These are phyloP conservation scores for Leersia perrieri DNA, from an alignment of 176 grass and related monocot species.

Conservation along the genomic window DNA sequence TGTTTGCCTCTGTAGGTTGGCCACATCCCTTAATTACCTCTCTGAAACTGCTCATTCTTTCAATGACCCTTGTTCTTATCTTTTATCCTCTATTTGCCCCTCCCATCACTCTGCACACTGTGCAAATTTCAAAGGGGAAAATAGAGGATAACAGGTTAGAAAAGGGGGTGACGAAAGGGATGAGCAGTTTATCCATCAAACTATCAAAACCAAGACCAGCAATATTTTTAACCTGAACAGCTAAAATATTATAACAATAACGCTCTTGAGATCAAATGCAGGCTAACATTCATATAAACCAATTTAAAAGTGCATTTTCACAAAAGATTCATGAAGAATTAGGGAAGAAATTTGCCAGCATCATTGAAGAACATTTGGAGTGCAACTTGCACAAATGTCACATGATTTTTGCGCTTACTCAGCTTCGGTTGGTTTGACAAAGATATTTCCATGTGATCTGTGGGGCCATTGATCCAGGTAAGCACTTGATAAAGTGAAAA, in stretches of 20 bases:
- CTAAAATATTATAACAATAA: background rate
- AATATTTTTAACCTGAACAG: background rate
- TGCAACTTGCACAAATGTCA: background rate
- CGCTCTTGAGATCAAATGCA: background rate
- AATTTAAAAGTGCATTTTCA: background rate
- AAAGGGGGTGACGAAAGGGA: background rate
- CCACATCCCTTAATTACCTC: background rate
- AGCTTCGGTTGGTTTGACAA: conserved; percentile 6
- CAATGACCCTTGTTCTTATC: background rate
- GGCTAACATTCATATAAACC: background rate
- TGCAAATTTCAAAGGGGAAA: background rate
- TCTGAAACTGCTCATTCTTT: background rate
- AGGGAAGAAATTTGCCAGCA: background rate
- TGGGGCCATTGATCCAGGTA: conserved; percentile 23
- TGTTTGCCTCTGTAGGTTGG: background rate
- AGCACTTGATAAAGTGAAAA: conserved; percentile 16
- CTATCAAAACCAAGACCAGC: background rate
- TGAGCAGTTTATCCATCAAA: background rate
- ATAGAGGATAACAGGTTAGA: background rate
- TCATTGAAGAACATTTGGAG: background rate
- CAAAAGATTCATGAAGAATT: background rate
- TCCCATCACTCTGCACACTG: background rate
- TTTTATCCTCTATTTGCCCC: background rate
- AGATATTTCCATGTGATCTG: conserved; percentile 31
- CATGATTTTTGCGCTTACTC: background rate